Evolutionary conservation across 352 stramenopile species (phyloP).

Genomic region (Phytophthora boehmeriae): DNA sequence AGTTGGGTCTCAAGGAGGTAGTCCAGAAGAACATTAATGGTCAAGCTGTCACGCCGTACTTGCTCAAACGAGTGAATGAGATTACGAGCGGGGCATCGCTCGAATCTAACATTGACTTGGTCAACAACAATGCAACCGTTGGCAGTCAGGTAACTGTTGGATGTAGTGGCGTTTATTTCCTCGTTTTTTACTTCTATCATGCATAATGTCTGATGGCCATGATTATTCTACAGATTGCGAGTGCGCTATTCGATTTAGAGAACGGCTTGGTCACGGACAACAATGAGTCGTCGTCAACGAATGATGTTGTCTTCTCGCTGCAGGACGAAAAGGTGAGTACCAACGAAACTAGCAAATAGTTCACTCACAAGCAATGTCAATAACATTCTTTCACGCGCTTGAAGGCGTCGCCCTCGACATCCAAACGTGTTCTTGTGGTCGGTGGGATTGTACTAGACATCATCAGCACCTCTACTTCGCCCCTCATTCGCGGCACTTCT

Average conservation of each 20-base stretch:
- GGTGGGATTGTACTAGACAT: constrained; percentile 89
- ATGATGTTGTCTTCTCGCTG: constrained; percentile 43
- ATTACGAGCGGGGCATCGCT: constrained; percentile 93
- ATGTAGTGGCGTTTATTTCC: background rate
- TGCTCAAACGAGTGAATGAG: constrained; percentile 91
- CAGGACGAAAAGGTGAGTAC: constrained; percentile 50
- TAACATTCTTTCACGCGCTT: background rate
- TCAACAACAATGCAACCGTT: constrained; percentile 96
- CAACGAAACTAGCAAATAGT: background rate
- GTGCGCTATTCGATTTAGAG: constrained; percentile 69
- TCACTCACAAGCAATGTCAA: background rate
- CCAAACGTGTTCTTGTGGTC: constrained; percentile 78
- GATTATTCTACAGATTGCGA: constrained; percentile 56
- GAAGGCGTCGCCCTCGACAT: constrained; percentile 4
- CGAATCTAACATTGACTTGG: constrained; percentile 96
- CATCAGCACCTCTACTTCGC: constrained; percentile 70
- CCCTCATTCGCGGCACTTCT: constrained; percentile 82
- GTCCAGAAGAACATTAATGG: constrained; percentile 87
- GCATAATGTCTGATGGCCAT: too few relatives aligned
- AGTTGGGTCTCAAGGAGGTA: constrained; percentile 86
- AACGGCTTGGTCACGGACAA: constrained; percentile 22
- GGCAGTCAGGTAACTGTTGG: constrained; percentile 88
- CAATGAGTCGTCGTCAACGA: constrained; percentile 4
- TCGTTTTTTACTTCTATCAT: too few relatives aligned
- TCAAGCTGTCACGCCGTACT: constrained; percentile 94